Evolutionary conservation across 331 rosid genomes (phyloP).

Genomic region (Pyrus hybrid): DNA sequence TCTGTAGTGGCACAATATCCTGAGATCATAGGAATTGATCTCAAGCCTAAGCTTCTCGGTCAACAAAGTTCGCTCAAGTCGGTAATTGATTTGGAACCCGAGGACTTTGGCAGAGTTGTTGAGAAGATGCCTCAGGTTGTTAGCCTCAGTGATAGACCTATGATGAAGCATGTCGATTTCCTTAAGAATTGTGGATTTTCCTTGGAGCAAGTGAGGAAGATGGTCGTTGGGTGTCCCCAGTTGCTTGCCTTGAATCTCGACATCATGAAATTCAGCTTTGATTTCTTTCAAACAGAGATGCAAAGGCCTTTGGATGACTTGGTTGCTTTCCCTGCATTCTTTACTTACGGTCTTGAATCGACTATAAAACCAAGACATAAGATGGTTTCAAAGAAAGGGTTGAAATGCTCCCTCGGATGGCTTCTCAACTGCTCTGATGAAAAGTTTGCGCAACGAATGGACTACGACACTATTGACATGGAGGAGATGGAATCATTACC

Average conservation of each 20-base stretch:
- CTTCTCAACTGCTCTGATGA: constrained; percentile 90
- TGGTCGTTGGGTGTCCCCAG: constrained; percentile 81
- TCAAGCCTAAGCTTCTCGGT: constrained; percentile 51
- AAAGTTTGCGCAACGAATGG: constrained; percentile 80
- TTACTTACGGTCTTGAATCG: constrained; percentile 85
- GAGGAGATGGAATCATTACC: constrained; percentile 83
- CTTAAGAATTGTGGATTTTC: constrained; percentile 72
- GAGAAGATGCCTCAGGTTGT: constrained; percentile 96
- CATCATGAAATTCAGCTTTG: constrained; percentile 69
- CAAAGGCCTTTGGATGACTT: constrained; percentile 72
- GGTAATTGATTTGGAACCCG: constrained; percentile 41
- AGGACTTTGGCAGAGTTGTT: constrained; percentile 69
- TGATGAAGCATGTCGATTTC: constrained; percentile 73
- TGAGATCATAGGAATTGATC: constrained; percentile 74
- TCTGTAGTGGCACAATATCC: constrained; percentile 83
- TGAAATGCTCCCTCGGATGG: constrained; percentile 91
- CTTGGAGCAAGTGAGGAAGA: constrained; percentile 44
- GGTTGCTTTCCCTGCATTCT: constrained; percentile 79
- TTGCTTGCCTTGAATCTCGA: constrained; percentile 84
- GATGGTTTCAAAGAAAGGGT: constrained; percentile 53
- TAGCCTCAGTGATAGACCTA: constrained; percentile 59
- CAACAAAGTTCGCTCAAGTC: constrained; percentile 58
- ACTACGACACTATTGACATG: constrained; percentile 82
- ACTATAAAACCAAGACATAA: constrained; percentile 75
- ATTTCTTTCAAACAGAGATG: constrained; percentile 64